Conservation (phyloP, 106 monocot genomes). For the Dendrobium nobile region DNA sequence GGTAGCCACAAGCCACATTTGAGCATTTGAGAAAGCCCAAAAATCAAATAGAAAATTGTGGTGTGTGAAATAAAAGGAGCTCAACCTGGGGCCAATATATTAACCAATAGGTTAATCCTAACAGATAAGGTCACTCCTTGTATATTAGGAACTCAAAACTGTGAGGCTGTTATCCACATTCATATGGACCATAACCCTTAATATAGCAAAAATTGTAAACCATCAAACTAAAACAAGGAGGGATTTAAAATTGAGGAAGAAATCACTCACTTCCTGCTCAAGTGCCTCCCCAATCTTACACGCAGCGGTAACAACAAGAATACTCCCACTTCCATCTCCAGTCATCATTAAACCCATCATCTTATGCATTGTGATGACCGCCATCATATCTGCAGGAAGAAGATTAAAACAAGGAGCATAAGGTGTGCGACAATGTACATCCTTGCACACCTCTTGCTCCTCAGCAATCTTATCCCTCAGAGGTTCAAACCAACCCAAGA, state of each 20-base stretch:
- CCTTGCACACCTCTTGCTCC: constrained; percentile 47
- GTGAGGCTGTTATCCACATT: background rate
- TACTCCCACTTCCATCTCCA: constrained; percentile 42
- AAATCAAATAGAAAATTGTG: background rate
- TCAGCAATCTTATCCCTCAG: constrained; percentile 45
- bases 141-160: background rate
- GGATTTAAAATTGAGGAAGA: background rate
- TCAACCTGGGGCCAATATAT: background rate
- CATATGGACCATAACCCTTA: background rate
- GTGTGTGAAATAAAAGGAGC: background rate
- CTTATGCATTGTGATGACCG: constrained; percentile 94
- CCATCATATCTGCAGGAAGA: constrained; percentile 84
- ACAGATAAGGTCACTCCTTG: background rate
- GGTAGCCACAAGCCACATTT: background rate
- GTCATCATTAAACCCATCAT: constrained; percentile 81
- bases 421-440: constrained; percentile 12
- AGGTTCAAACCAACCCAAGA: constrained; percentile 89
- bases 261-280: constrained; percentile 71
- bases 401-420: constrained; percentile 39
- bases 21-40: background rate
- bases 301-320: constrained; percentile 61
- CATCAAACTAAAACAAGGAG: constrained; percentile 2
- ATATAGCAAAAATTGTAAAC: background rate
- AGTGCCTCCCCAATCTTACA: constrained; percentile 58
- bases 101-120: background rate